These are phyloP conservation scores for Colletotrichum cereale DNA, from an alignment of 2,329 filamentous ascomycete species.

Conservation along the genomic window DNA sequence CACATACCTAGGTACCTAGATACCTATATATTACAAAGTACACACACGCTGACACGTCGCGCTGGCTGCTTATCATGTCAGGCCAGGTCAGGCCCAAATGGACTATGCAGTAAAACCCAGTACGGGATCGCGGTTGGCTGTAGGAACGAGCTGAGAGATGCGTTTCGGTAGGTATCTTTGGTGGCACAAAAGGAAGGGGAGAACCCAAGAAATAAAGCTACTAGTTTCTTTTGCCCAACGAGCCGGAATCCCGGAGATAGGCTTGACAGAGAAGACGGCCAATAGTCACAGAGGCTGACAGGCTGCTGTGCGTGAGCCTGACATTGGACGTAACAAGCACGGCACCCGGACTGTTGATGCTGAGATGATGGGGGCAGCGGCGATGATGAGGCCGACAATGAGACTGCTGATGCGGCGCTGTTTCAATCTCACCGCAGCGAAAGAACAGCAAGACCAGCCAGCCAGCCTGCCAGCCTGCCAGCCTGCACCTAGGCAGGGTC, in stretches of 20 bases:
- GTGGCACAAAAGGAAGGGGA: slow-evolving; percentile 2
- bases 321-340: slow-evolving; percentile 7
- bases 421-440: slow-evolving; percentile 1
- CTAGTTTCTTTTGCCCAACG: not conserved
- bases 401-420: slow-evolving; percentile 19
- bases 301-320: slow-evolving; percentile 24
- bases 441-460: not conserved
- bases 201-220: too few relatives aligned
- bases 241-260: slow-evolving; percentile 18
- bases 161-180: slow-evolving; percentile 8
- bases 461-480: too few relatives aligned
- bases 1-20: too few relatives aligned
- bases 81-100: not conserved
- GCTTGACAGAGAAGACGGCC: not conserved
- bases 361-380: not conserved
- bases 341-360: slow-evolving; percentile 2
- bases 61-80: not conserved
- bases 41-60: not conserved
- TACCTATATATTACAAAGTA: not conserved
- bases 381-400: slow-evolving; percentile 9
- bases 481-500: too few relatives aligned
- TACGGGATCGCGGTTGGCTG: not conserved
- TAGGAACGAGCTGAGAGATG: not conserved
- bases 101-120: not conserved
- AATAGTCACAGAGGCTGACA: slow-evolving; percentile 24